Conservation (phyloP, 2,329 filamentous ascomycete species). For the Trichophyton verrucosum region DNA sequence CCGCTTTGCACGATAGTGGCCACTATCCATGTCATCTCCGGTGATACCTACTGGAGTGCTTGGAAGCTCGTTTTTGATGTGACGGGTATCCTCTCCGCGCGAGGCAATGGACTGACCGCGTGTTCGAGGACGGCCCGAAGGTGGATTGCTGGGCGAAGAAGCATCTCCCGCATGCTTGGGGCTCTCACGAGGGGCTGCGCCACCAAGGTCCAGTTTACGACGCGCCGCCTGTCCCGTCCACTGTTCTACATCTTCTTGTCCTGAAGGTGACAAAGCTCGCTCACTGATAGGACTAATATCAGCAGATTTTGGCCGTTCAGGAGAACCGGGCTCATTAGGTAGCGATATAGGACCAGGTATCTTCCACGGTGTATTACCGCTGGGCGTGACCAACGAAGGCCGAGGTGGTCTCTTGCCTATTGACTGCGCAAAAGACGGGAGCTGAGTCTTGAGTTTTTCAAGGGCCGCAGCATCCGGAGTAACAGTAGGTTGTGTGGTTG, state of each 20-base stretch:
- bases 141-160: slow-evolving; percentile 16
- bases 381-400: slow-evolving; percentile 28
- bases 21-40: slow-evolving; percentile 14
- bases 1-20: neutral
- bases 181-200: neutral
- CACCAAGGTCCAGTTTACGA: neutral
- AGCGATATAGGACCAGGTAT: slow-evolving; percentile 23
- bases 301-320: slow-evolving; percentile 29
- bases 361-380: slow-evolving; percentile 34
- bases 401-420: slow-evolving; percentile 21
- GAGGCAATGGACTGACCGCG: slow-evolving; percentile 26
- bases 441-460: neutral
- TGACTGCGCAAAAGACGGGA: slow-evolving; percentile 7
- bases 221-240: neutral
- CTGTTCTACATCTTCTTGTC: neutral
- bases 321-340: slow-evolving; percentile 28
- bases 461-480: neutral
- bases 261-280: slow-evolving; percentile 24
- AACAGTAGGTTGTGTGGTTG: neutral
- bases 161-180: slow-evolving; percentile 4
- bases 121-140: slow-evolving; percentile 27
- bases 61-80: slow-evolving; percentile 24
- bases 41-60: slow-evolving; percentile 24
- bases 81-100: slow-evolving; percentile 20
- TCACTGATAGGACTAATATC: slow-evolving; percentile 38